A percentile compares a stretch with the other conserved stretches of the same genome.
These are phyloP conservation scores for Rhynchosporium secalis DNA, from an alignment of 2,329 filamentous ascomycete genomes.

Conservation along the genomic window DNA sequence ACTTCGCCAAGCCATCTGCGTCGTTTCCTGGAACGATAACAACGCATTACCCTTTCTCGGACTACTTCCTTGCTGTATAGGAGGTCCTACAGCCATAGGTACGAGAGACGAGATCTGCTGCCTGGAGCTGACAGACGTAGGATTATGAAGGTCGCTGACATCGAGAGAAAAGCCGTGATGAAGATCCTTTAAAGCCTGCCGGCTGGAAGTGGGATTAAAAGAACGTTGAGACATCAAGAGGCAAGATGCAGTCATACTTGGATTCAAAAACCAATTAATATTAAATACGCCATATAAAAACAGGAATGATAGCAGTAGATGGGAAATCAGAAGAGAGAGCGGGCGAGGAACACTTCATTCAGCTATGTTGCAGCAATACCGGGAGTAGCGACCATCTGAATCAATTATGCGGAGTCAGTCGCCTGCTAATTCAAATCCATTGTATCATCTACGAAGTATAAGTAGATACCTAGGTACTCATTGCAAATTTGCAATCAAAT, in stretches of 20 bases:
- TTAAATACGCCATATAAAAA: no score
- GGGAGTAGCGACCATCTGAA: no score
- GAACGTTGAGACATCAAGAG: background rate
- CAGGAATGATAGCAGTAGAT: background rate
- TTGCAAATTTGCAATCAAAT: no score
- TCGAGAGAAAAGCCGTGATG: slow-evolving; percentile 2
- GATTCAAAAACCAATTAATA: background rate
- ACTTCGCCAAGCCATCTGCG: background rate
- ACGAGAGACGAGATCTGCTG: slow-evolving; percentile 2
- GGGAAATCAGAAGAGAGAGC: no score
- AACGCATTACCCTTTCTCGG: background rate
- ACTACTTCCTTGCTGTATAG: background rate
- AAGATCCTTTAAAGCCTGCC: background rate
- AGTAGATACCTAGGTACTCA: no score
- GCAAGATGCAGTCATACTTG: background rate
- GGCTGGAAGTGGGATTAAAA: background rate
- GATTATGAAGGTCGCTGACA: background rate
- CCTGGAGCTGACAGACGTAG: background rate
- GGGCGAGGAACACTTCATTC: no score
- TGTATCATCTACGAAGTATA: no score
- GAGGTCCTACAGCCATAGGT: background rate
- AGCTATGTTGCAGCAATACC: no score
- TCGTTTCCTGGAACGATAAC: background rate
- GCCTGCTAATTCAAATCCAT: no score
- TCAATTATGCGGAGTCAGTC: no score